A percentile compares a stretch with the other conserved stretches of the same genome.
Evolutionary conservation across 1,284 basidiomycete genomes (phyloP).

Genomic region (Microbotryum lychnidis-dioicae): DNA sequence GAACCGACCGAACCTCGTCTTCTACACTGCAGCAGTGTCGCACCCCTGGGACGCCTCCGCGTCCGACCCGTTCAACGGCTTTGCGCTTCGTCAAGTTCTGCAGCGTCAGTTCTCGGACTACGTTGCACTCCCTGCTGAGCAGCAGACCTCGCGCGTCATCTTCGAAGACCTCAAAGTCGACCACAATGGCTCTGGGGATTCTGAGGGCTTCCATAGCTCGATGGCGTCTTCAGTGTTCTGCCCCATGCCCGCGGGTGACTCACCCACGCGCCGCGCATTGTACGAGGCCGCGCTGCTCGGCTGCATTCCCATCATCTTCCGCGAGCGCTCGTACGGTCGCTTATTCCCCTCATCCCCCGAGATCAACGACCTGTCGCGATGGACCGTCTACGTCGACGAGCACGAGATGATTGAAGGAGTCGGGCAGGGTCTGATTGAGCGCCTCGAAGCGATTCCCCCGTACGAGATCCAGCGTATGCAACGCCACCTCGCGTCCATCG

Average conservation of each 20-base stretch:
- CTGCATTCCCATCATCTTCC: conserved; percentile 31
- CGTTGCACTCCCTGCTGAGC: not conserved
- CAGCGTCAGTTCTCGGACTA: conserved; percentile 16
- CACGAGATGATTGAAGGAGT: conserved; percentile 18
- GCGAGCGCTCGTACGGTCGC: conserved; percentile 26
- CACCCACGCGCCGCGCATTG: conserved; percentile 26
- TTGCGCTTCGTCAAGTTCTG: conserved; percentile 24
- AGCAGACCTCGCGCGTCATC: conserved; percentile 7
- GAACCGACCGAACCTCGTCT: conserved; percentile 19
- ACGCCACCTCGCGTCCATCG: conserved; percentile 18
- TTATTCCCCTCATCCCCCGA: conserved; percentile 27
- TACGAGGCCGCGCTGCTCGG: conserved; percentile 30
- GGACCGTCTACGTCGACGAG: conserved; percentile 28
- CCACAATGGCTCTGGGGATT: conserved; percentile 23
- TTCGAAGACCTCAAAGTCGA: conserved; percentile 27
- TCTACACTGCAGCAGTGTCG: conserved; percentile 22
- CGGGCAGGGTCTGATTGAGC: conserved; percentile 18
- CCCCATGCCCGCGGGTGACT: conserved; percentile 28
- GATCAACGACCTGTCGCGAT: conserved; percentile 25
- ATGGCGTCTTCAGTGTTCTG: conserved; percentile 26
- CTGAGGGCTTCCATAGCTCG: conserved; percentile 24
- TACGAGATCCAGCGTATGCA: conserved; percentile 20
- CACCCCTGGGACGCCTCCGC: conserved; percentile 27
- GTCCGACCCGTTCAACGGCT: conserved; percentile 30
- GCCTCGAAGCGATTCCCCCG: conserved; percentile 13